A percentile compares a stretch with the other conserved stretches of the same genome.
These are phyloP conservation scores for Apostasia ramifera DNA, from an alignment of 106 monocot genomes.

Conservation along the genomic window DNA sequence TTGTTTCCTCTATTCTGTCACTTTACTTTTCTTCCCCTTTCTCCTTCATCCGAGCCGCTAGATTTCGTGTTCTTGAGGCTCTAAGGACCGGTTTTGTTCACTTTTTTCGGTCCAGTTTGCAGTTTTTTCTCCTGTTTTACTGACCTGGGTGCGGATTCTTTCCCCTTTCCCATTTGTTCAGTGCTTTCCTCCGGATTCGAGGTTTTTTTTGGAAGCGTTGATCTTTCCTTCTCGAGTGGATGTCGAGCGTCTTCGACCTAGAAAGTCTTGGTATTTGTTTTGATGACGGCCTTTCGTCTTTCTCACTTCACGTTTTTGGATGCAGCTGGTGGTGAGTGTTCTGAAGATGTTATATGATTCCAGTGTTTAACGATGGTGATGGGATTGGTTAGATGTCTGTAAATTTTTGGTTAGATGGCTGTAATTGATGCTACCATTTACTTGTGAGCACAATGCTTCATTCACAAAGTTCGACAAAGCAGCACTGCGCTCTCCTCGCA, in stretches of 20 bases:
- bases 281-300: neutral
- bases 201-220: neutral
- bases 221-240: neutral
- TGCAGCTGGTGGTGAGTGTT: neutral
- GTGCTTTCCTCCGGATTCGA: conserved; percentile 9
- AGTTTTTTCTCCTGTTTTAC: neutral
- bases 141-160: neutral
- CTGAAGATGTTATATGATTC: neutral
- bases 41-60: neutral
- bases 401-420: neutral
- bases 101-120: neutral
- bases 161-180: neutral
- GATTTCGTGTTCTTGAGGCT: neutral
- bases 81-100: neutral
- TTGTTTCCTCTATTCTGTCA: conserved; percentile 8
- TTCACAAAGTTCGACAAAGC: conserved; percentile 36
- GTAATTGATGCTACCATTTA: neutral
- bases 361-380: neutral
- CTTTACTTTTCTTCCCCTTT: conserved; percentile 14
- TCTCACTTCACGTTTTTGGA: neutral
- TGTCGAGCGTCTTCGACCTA: neutral
- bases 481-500: conserved; percentile 70
- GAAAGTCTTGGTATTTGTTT: neutral
- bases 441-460: conserved; percentile 38
- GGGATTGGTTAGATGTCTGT: neutral